phyloP scores from a whole-genome alignment of 768 basidiomycete genomes.

The Exidia glandulosa region DNA sequence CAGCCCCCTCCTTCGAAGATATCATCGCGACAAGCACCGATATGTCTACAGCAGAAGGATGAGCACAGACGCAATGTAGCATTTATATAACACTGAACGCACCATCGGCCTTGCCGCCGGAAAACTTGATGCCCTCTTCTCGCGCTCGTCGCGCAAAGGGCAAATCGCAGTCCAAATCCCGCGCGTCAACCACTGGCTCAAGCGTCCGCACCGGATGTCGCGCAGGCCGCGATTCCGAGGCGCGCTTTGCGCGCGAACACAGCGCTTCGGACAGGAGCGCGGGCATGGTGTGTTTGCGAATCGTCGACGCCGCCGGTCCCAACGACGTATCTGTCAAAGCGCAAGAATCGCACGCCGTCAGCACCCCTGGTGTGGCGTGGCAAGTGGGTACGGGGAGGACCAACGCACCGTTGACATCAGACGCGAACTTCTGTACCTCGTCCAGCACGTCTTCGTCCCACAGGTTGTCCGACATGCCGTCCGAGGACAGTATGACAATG shows the following conservation, averaged over 20 bases:
- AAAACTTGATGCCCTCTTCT: constrained; percentile 59
- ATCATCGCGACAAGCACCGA: constrained; percentile 58
- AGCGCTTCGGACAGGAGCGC: constrained; percentile 54
- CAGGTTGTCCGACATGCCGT: constrained; percentile 76
- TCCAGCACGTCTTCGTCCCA: constrained; percentile 85
- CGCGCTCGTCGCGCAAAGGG: constrained; percentile 79
- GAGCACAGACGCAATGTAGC: background rate
- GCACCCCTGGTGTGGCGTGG: constrained; percentile 1
- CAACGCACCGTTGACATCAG: constrained; percentile 19
- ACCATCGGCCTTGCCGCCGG: constrained; percentile 84
- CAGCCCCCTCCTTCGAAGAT: background rate
- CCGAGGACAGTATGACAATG: constrained; percentile 70
- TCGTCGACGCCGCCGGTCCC: background rate
- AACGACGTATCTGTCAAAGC: background rate
- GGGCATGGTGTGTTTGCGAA: background rate
- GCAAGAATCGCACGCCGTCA: background rate
- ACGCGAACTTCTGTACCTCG: constrained; percentile 54
- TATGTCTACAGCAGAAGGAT: constrained; percentile 34
- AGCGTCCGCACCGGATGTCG: background rate
- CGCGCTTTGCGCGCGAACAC: constrained; percentile 63
- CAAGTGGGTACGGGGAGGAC: constrained; percentile 5
- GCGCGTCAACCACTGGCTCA: background rate
- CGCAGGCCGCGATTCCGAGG: background rate
- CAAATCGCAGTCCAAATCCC: constrained; percentile 36
- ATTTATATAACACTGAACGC: constrained; percentile 24